A percentile compares a stretch with the other conserved stretches of the same genome.
Conservation (phyloP, 2,329 filamentous ascomycete genomes). For the Rhinocladiella mackenziei region DNA sequence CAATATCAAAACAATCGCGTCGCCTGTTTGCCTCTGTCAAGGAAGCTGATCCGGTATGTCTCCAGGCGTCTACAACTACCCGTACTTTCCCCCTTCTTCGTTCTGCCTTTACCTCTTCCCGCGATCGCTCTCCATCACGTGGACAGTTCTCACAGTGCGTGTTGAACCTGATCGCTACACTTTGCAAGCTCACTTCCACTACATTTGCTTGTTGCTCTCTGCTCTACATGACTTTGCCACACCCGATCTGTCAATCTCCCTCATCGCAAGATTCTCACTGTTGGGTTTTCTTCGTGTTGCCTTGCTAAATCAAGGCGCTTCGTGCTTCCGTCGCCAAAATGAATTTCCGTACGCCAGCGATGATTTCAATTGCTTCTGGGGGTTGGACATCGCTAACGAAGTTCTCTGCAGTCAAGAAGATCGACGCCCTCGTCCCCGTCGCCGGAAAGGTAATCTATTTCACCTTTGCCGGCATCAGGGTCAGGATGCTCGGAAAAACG, state of each 20-base stretch:
- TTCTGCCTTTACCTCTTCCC: neutral
- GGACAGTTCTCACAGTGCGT: neutral
- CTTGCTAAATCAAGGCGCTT: neutral
- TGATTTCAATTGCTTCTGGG: neutral
- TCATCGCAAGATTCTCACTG: neutral
- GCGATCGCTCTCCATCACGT: neutral
- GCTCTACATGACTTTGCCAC: neutral
- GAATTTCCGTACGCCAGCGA: constrained; percentile 8
- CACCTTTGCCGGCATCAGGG: constrained; percentile 19
- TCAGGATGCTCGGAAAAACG: constrained; percentile 22
- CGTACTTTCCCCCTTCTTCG: constrained; percentile 1
- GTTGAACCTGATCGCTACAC: neutral
- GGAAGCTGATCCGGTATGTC: constrained; percentile 12
- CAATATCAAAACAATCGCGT: too few species aligned
- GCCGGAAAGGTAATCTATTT: constrained; percentile 18
- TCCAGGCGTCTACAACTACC: neutral
- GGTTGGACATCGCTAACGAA: constrained; percentile 7
- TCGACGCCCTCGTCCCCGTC: constrained; percentile 13
- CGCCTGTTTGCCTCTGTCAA: too few species aligned
- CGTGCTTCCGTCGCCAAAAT: constrained; percentile 5
- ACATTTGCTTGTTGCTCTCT: constrained; percentile 4
- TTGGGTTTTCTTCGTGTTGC: neutral
- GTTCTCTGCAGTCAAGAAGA: constrained; percentile 9
- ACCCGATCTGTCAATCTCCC: neutral
- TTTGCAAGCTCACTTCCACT: neutral